These are phyloP conservation scores for Cladosporium sp. DNA, from an alignment of 2,329 filamentous ascomycete species.

Conservation along the genomic window DNA sequence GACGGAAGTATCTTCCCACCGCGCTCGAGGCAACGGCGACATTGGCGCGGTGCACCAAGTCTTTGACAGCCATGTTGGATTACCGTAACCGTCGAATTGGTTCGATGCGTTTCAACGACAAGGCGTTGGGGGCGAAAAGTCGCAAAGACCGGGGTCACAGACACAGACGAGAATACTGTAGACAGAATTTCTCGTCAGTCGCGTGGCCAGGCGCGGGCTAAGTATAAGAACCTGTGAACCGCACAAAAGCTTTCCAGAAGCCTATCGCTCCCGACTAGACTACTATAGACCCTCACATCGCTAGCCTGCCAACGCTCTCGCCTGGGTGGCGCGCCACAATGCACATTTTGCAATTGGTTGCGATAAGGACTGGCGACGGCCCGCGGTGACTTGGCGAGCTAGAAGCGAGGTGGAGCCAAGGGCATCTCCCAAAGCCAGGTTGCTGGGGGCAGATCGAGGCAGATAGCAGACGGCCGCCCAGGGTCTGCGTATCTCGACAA, in stretches of 20 bases:
- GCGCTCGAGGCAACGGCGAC: slow-evolving; percentile 61
- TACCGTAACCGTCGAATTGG: background rate
- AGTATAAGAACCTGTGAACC: slow-evolving; percentile 13
- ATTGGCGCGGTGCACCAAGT: slow-evolving; percentile 31
- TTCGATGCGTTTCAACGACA: background rate
- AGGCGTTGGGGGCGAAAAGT: background rate
- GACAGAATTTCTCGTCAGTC: slow-evolving; percentile 5
- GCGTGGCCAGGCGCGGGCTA: slow-evolving; percentile 12
- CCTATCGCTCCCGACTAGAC: slow-evolving; percentile 8
- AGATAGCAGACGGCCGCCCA: slow-evolving; percentile 12
- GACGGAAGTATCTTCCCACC: slow-evolving; percentile 72
- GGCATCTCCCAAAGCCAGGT: background rate
- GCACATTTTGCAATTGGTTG: slow-evolving; percentile 12
- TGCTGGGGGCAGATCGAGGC: slow-evolving; percentile 12
- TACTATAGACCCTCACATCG: background rate
- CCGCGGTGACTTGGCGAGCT: slow-evolving; percentile 4
- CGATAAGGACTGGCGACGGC: slow-evolving; percentile 1
- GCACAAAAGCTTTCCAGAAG: slow-evolving; percentile 17
- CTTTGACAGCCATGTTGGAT: slow-evolving; percentile 18
- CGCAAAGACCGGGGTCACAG: slow-evolving; percentile 9
- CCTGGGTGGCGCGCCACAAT: slow-evolving; percentile 1
- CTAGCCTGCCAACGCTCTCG: background rate
- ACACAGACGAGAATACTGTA: slow-evolving; percentile 1
- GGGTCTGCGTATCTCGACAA: slow-evolving; percentile 11
- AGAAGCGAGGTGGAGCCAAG: background rate